Evolutionary conservation across 805 yeast species (phyloP).

Genomic region (Ogataea zsoltii): DNA sequence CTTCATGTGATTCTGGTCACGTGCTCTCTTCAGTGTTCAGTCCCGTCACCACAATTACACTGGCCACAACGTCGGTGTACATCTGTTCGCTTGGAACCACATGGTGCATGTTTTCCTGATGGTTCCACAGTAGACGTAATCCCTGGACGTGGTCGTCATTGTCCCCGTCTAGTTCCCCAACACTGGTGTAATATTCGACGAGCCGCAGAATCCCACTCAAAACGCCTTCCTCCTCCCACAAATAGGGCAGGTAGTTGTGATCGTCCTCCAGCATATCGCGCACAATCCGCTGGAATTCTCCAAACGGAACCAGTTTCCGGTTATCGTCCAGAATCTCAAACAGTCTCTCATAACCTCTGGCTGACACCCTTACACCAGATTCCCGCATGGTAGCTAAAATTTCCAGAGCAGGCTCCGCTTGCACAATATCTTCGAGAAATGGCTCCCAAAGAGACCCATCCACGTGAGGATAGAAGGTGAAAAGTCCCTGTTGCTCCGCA

Average conservation of each 20-base stretch:
- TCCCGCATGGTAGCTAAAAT: constrained; percentile 7
- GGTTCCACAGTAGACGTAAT: constrained; percentile 11
- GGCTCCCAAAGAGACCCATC: constrained; percentile 19
- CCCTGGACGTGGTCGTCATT: constrained; percentile 13
- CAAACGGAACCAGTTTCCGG: constrained; percentile 9
- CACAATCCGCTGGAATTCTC: constrained; percentile 15
- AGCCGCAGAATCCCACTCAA: constrained; percentile 11
- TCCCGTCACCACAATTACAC: constrained; percentile 9
- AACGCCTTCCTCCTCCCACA: constrained; percentile 12
- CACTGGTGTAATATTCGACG: constrained; percentile 12
- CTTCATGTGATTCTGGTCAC: not conserved
- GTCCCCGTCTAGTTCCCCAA: constrained; percentile 15
- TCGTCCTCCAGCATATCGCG: constrained; percentile 11
- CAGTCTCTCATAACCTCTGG: constrained; percentile 5
- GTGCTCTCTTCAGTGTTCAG: not conserved
- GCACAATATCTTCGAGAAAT: constrained; percentile 10
- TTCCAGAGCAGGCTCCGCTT: constrained; percentile 14
- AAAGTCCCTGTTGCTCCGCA: constrained; percentile 17
- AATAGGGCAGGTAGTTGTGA: constrained; percentile 3
- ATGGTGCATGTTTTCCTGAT: constrained; percentile 14
- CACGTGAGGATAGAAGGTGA: constrained; percentile 25
- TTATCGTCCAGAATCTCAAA: constrained; percentile 9
- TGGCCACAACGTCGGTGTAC: constrained; percentile 7
- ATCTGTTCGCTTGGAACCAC: constrained; percentile 2
- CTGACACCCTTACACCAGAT: constrained; percentile 5